Evolutionary conservation across 352 stramenopile genomes (phyloP).

Genomic region (Phytopythium aichiense): DNA sequence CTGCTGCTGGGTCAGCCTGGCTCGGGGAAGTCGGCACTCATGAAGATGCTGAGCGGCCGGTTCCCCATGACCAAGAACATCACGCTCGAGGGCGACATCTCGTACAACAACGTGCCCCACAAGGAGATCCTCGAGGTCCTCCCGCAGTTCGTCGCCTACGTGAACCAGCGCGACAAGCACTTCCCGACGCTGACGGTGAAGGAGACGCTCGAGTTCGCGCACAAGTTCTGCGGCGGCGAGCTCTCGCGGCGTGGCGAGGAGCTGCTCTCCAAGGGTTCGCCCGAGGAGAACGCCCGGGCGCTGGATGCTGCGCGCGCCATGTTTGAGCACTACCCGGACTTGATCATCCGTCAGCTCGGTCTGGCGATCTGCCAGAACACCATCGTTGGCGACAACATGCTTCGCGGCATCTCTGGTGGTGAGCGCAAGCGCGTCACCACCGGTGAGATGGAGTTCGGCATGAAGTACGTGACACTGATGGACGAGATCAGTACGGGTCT

Average conservation of each 20-base stretch:
- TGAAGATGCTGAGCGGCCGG: conserved; percentile 41
- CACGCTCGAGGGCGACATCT: conserved; percentile 26
- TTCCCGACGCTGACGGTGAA: conserved; percentile 43
- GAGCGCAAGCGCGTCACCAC: conserved; percentile 72
- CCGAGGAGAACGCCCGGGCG: conserved; percentile 23
- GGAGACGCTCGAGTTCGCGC: conserved; percentile 49
- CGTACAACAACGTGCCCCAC: conserved; percentile 32
- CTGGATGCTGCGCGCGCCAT: conserved; percentile 16
- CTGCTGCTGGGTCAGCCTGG: conserved; percentile 28
- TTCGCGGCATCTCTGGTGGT: conserved; percentile 58
- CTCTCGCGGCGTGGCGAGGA: conserved; percentile 16
- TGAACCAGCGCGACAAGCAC: conserved; percentile 44
- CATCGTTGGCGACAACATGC: conserved; percentile 53
- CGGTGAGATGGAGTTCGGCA: conserved; percentile 84
- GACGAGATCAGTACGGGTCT: conserved; percentile 93
- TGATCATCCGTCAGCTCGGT: conserved; percentile 33
- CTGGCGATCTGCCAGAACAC: conserved; percentile 45
- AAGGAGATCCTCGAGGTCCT: conserved; percentile 24
- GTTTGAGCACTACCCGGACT: conserved; percentile 32
- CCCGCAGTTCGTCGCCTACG: conserved; percentile 45
- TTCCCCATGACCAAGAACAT: conserved; percentile 34
- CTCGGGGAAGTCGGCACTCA: conserved; percentile 31
- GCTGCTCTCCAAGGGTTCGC: conserved; percentile 19
- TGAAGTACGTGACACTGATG: conserved; percentile 69
- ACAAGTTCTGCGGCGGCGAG: conserved; percentile 28